These are phyloP conservation scores for Eucalyptus curtisii DNA, from an alignment of 345 rosid species.

Conservation along the genomic window DNA sequence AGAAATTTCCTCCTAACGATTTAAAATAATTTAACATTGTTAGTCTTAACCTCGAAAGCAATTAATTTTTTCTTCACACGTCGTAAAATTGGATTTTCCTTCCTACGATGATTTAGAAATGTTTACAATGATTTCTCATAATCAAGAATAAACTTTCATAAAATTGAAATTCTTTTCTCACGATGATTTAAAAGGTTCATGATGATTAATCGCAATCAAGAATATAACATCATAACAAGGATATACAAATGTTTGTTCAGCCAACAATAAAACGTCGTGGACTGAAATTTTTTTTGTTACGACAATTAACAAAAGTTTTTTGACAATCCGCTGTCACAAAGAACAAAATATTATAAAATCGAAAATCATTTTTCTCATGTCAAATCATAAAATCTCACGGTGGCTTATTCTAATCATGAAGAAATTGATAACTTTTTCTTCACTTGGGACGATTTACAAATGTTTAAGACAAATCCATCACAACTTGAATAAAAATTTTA, in stretches of 20 bases:
- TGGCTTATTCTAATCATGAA: background rate
- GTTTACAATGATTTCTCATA: background rate
- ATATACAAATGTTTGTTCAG: rapidly evolving
- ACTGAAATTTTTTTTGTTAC: rapidly evolving
- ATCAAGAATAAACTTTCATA: background rate
- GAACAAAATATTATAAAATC: background rate
- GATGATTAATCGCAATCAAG: background rate
- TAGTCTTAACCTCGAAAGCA: background rate
- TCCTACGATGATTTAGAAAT: rapidly evolving
- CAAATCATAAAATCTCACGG: background rate
- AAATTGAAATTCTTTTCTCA: background rate
- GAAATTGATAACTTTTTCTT: background rate
- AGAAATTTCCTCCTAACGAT: background rate
- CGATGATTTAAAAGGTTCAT: background rate
- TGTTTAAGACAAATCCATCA: background rate
- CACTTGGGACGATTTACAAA: background rate
- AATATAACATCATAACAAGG: background rate
- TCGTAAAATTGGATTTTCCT: rapidly evolving
- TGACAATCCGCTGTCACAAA: background rate
- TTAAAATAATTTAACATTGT: background rate
- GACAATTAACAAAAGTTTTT: background rate
- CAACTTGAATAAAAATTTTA: background rate
- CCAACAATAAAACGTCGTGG: background rate
- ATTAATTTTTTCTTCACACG: rapidly evolving
- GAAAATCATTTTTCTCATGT: background rate